Evolutionary conservation across 345 rosid species (phyloP).

Genomic region (Corchorus capsularis): DNA sequence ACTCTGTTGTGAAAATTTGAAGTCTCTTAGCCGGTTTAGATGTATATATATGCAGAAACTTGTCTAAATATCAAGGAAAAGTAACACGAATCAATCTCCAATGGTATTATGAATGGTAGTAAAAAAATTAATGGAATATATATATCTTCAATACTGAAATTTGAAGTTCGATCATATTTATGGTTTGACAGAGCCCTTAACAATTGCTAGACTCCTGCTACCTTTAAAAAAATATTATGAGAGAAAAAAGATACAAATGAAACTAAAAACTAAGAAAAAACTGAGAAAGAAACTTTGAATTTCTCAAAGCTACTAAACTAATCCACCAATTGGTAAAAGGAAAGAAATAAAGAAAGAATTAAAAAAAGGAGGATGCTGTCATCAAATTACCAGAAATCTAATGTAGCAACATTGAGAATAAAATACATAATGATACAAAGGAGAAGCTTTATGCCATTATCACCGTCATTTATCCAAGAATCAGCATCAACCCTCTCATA

Average conservation of each 20-base stretch:
- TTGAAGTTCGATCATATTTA: too few relatives aligned
- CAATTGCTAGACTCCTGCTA: not conserved
- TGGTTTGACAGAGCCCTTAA: too few relatives aligned
- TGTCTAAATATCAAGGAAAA: too few relatives aligned
- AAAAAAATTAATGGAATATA: too few relatives aligned
- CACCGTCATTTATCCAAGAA: constrained; percentile 15
- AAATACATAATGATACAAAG: constrained; percentile 34
- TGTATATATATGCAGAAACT: too few relatives aligned
- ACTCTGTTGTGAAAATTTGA: too few relatives aligned
- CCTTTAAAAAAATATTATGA: not conserved
- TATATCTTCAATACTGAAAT: too few relatives aligned
- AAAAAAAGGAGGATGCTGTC: constrained; percentile 14
- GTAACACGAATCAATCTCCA: too few relatives aligned
- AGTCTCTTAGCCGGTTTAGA: too few relatives aligned
- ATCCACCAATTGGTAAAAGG: constrained; percentile 9
- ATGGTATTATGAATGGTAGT: too few relatives aligned
- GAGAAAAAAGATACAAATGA: not conserved
- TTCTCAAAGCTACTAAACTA: constrained; percentile 1
- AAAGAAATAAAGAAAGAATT: constrained; percentile 10
- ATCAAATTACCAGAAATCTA: constrained; percentile 25
- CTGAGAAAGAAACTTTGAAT: constrained; percentile 1
- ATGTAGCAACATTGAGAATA: constrained; percentile 17
- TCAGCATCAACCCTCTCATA: constrained; percentile 29
- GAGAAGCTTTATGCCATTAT: constrained; percentile 17
- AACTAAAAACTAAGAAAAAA: not conserved